A percentile compares a stretch with the other conserved stretches of the same genome.
Conservation (phyloP, 1,284 basidiomycete genomes). For the Lignosus rhinocerotis region DNA sequence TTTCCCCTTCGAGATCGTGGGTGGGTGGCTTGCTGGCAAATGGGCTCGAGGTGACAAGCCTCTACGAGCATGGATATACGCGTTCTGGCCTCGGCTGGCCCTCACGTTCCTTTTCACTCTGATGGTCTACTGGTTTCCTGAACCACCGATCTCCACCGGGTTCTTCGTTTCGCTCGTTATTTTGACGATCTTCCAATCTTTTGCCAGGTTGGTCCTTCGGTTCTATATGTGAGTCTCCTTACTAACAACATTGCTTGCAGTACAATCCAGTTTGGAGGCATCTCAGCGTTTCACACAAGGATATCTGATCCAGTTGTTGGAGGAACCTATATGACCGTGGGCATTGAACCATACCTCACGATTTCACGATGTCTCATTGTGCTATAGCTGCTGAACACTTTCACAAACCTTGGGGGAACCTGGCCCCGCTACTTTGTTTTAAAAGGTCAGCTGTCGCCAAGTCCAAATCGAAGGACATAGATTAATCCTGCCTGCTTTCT, state of each 20-base stretch:
- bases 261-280: constrained; percentile 97
- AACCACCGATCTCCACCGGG: constrained; percentile 66
- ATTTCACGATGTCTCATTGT: constrained; percentile 9
- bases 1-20: constrained; percentile 96
- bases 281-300: constrained; percentile 97
- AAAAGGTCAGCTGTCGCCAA: constrained; percentile 54
- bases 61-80: constrained; percentile 85
- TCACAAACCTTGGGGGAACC: constrained; percentile 96
- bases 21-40: constrained; percentile 94
- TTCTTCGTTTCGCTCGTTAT: constrained; percentile 84
- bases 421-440: constrained; percentile 96
- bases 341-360: constrained; percentile 26
- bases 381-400: constrained; percentile 86
- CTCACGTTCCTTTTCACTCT: constrained; percentile 77
- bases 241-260: constrained; percentile 39
- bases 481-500: background rate
- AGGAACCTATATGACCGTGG: constrained; percentile 96
- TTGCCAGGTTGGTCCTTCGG: constrained; percentile 66
- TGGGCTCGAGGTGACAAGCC: constrained; percentile 83
- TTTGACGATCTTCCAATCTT: constrained; percentile 84
- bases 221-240: background rate
- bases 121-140: constrained; percentile 87
- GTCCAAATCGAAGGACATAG: background rate
- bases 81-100: constrained; percentile 85
- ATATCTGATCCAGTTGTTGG: constrained; percentile 97